A percentile compares a stretch with the other conserved stretches of the same genome.
Evolutionary conservation across 495 filamentous ascomycete genomes (phyloP).

Genomic region (Xylaria palmicola): DNA sequence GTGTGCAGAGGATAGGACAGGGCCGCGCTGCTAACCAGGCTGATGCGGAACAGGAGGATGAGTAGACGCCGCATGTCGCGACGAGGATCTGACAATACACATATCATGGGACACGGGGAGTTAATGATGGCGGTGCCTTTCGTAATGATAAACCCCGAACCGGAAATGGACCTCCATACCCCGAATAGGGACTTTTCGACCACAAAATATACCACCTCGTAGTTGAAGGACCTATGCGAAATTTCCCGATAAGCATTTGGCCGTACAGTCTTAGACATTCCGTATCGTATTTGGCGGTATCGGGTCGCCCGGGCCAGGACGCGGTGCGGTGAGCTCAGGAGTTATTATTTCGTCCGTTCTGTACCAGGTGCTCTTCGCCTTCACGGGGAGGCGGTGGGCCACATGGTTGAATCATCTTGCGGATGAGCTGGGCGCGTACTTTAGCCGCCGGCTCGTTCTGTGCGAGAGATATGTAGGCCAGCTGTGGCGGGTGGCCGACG

Average conservation of each 20-base stretch:
- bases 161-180: not conserved
- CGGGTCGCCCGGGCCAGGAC: not conserved
- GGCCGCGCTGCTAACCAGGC: conserved; percentile 24
- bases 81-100: not conserved
- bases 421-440: conserved; percentile 72
- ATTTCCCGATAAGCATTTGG: not conserved
- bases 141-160: not conserved
- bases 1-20: conserved; percentile 37
- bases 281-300: not conserved
- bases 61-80: not conserved
- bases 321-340: conserved; percentile 10
- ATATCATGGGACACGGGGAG: not conserved
- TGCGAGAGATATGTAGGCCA: conserved; percentile 87
- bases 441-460: conserved; percentile 82
- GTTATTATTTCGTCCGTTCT: conserved; percentile 13
- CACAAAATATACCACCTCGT: not conserved
- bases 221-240: not conserved
- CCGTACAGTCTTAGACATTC: not conserved
- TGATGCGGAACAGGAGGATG: conserved; percentile 31
- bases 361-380: conserved; percentile 38
- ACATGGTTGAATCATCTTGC: conserved; percentile 91
- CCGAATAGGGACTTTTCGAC: not conserved
- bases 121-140: not conserved
- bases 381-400: conserved; percentile 75
- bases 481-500: conserved; percentile 83